Evolutionary conservation across 2,329 filamentous ascomycete species (phyloP).

Genomic region (Harringtonia lauricola): DNA sequence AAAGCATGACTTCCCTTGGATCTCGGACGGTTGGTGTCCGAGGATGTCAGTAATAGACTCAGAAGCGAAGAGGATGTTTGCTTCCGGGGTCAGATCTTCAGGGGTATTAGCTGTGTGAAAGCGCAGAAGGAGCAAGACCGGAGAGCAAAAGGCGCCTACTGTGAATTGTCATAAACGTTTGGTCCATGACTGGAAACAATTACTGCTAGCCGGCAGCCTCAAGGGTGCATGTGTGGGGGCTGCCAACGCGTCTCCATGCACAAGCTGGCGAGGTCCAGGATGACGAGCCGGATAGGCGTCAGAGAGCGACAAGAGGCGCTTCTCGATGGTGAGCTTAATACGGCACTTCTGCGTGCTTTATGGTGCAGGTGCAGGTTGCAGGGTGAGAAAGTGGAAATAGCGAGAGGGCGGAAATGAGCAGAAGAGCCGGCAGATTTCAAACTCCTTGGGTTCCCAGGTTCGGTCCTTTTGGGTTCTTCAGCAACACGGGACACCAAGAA

Average conservation of each 20-base stretch:
- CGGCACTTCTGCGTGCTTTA: too few species aligned
- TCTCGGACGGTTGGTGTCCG: slow-evolving; percentile 65
- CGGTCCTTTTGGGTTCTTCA: too few species aligned
- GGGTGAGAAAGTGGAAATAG: slow-evolving; percentile 4
- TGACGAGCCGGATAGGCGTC: too few species aligned
- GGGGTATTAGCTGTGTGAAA: neutral
- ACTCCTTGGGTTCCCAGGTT: too few species aligned
- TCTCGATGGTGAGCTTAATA: neutral
- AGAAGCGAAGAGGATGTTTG: slow-evolving; percentile 72
- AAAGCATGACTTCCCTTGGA: slow-evolving; percentile 67
- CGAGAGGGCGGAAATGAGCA: neutral
- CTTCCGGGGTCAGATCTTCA: slow-evolving; percentile 61
- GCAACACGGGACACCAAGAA: too few species aligned
- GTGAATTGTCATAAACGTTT: slow-evolving; percentile 86
- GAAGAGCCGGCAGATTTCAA: too few species aligned
- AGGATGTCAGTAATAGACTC: slow-evolving; percentile 77
- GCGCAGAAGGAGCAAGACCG: neutral
- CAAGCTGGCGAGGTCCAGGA: neutral
- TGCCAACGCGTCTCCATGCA: too few species aligned
- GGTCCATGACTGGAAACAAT: slow-evolving; percentile 46
- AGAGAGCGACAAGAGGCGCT: neutral
- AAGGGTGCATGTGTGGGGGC: too few species aligned
- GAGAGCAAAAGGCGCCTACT: slow-evolving; percentile 40
- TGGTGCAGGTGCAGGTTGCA: too few species aligned
- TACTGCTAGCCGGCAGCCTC: neutral